Evolutionary conservation across 352 stramenopile genomes (phyloP).

Genomic region (Thalassiosira exigua): DNA sequence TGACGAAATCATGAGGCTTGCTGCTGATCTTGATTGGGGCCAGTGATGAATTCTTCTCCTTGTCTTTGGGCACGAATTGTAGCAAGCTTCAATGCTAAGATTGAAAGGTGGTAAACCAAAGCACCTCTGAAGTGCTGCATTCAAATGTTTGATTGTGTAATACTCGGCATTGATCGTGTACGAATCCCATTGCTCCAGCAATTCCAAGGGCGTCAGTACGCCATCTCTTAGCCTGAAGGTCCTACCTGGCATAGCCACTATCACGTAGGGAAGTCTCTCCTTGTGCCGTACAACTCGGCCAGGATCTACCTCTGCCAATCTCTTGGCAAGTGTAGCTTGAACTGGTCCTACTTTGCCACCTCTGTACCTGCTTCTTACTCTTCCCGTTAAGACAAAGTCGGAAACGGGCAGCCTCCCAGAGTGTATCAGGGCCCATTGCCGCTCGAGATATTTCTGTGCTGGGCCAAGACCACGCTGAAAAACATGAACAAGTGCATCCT

Average conservation of each 20-base stretch:
- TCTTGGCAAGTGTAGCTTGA: conserved; percentile 76
- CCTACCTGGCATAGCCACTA: conserved; percentile 76
- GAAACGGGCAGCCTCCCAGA: conserved; percentile 77
- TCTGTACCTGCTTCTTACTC: conserved; percentile 79
- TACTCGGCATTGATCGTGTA: conserved; percentile 81
- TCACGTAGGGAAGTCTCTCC: conserved; percentile 82
- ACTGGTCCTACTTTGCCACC: conserved; percentile 78
- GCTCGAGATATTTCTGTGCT: conserved; percentile 73
- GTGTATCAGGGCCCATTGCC: conserved; percentile 81
- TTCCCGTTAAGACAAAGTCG: conserved; percentile 85
- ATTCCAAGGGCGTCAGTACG: conserved; percentile 77
- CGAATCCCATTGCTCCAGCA: conserved; percentile 82
- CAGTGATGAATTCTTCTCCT: conserved; percentile 80
- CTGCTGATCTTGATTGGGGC: conserved; percentile 70
- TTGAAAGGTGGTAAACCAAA: conserved; percentile 77
- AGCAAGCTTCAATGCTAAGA: conserved; percentile 76
- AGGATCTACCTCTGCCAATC: conserved; percentile 79
- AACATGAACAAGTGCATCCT: conserved; percentile 76
- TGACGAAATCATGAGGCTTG: conserved; percentile 73
- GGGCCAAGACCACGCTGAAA: conserved; percentile 66
- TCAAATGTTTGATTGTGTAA: conserved; percentile 85
- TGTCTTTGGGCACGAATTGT: conserved; percentile 76
- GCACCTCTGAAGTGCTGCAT: conserved; percentile 81
- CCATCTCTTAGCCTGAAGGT: conserved; percentile 76
- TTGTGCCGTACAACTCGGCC: conserved; percentile 76